phyloP scores from a whole-genome alignment of 2,329 filamentous ascomycete species.

The Dothideomycetidae sp. region DNA sequence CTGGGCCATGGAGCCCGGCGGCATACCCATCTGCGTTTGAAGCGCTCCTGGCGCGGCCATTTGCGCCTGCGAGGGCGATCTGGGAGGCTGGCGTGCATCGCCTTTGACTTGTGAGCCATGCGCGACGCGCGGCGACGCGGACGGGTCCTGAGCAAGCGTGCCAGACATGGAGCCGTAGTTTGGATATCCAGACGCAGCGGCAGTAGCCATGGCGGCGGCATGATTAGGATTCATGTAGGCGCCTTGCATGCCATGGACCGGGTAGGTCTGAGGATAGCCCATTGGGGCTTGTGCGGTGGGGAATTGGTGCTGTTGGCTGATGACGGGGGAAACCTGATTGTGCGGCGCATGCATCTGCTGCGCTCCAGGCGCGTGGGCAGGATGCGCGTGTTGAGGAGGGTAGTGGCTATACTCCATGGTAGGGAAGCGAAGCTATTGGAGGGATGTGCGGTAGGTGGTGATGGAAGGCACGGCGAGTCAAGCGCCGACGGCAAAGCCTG shows the following conservation, averaged over 20 bases:
- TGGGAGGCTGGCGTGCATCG: slow-evolving; percentile 52
- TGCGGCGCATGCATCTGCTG: slow-evolving; percentile 46
- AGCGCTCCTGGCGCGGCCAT: slow-evolving; percentile 35
- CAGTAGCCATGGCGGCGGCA: slow-evolving; percentile 77
- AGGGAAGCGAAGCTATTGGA: slow-evolving; percentile 15
- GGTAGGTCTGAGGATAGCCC: slow-evolving; percentile 64
- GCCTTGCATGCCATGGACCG: slow-evolving; percentile 52
- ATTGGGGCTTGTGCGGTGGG: slow-evolving; percentile 54
- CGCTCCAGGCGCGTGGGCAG: slow-evolving; percentile 16
- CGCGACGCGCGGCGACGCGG: slow-evolving; percentile 63
- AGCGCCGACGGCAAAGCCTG: background rate
- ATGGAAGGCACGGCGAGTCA: background rate
- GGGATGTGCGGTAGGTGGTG: background rate
- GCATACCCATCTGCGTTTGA: slow-evolving; percentile 35
- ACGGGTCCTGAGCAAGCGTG: slow-evolving; percentile 39
- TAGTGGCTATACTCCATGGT: slow-evolving; percentile 36
- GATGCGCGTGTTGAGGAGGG: slow-evolving; percentile 29
- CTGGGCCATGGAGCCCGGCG: slow-evolving; percentile 42
- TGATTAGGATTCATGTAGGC: slow-evolving; percentile 64
- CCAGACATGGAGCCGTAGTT: slow-evolving; percentile 47
- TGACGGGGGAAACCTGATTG: slow-evolving; percentile 62
- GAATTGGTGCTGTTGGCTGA: slow-evolving; percentile 50
- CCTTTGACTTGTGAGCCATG: slow-evolving; percentile 70
- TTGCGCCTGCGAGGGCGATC: slow-evolving; percentile 61
- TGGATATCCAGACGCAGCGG: slow-evolving; percentile 71